These are phyloP conservation scores for Spencermartinsiella europaea DNA, from an alignment of 805 yeast genomes.

Conservation along the genomic window DNA sequence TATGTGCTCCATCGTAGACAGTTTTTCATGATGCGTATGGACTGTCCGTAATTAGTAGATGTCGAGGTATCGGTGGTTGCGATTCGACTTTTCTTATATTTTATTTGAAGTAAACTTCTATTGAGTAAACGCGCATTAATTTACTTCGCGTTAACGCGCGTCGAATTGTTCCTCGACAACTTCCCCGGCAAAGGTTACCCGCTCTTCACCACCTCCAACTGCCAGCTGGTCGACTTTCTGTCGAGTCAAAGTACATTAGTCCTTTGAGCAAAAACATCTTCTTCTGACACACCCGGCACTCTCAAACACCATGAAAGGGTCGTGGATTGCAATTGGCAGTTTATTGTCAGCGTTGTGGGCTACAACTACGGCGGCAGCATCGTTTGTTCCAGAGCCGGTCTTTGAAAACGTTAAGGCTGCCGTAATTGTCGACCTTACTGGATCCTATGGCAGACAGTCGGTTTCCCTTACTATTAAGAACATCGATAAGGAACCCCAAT, in stretches of 20 bases:
- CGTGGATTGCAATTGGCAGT: neutral
- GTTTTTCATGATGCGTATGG: too few species aligned
- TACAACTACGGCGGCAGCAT: neutral
- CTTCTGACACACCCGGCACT: too few species aligned
- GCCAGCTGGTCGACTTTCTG: neutral
- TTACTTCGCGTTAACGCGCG: too few species aligned
- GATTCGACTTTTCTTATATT: too few species aligned
- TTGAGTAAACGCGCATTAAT: too few species aligned
- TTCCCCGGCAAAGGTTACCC: neutral
- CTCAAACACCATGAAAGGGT: neutral
- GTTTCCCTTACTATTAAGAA: constrained; percentile 54
- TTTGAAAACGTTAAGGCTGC: constrained; percentile 57
- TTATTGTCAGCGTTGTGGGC: neutral
- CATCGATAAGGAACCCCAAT: constrained; percentile 47
- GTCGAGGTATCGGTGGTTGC: too few species aligned
- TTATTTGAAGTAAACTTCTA: too few species aligned
- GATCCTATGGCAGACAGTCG: constrained; percentile 61
- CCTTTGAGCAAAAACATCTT: too few species aligned
- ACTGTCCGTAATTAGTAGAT: too few species aligned
- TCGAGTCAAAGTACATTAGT: too few species aligned
- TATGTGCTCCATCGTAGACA: neutral
- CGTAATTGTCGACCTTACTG: constrained; percentile 59
- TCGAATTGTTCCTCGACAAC: neutral
- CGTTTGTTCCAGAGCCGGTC: constrained; percentile 6
- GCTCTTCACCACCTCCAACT: neutral